Evolutionary conservation across 2,329 filamentous ascomycete genomes (phyloP), one percentile per base, ranked within the genome.

Genomic region (Cladorrhinum sp.): DNA sequence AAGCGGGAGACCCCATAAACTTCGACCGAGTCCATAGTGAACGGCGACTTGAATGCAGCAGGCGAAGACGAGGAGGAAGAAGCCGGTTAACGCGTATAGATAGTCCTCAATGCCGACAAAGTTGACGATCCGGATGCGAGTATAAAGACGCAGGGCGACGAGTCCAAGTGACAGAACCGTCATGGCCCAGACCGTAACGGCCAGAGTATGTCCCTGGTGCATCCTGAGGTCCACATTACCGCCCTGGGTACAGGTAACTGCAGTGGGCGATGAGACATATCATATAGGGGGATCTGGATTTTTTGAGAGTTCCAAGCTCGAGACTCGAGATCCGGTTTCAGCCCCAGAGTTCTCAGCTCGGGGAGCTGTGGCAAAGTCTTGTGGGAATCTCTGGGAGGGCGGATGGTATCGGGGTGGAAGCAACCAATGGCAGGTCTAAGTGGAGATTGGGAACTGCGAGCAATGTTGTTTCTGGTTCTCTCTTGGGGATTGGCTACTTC

Each of bases 21-120:
- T 71, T 50, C 65, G 69, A 1, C 74, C 74, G 10, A 76, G 65
- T 1, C 74, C 74, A 60, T 73, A 67, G 42, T 71, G 65, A 3
- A 74, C 72, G 0, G 74, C 69, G 10, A 75, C 68, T 60, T 76
- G 74, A 60, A 76, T 72, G 62, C 70, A 73, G 33, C 65, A 57
- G 28, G 74, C 66, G 58, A 74, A 76, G 26, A 69, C 64, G 16
- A 75, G 64, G 18, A 76, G 69, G 62, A 75, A 72, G n/a, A 74
- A 60, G 28, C 72, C 70, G 20, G 73, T 76, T 58, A 67, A 70
- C 16, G 69, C 66, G 64, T 73, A 76, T 62, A 76, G 66, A 60
- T 76, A 67, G 60, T 76, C 74, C 60, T 76, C 74, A 39, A 67
- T 64, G 55, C 72, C 74, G 60, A 75, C 64, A 48, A 75, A 75